phyloP scores from a whole-genome alignment of 2,329 filamentous ascomycete species.

The Fusarium sp. region DNA sequence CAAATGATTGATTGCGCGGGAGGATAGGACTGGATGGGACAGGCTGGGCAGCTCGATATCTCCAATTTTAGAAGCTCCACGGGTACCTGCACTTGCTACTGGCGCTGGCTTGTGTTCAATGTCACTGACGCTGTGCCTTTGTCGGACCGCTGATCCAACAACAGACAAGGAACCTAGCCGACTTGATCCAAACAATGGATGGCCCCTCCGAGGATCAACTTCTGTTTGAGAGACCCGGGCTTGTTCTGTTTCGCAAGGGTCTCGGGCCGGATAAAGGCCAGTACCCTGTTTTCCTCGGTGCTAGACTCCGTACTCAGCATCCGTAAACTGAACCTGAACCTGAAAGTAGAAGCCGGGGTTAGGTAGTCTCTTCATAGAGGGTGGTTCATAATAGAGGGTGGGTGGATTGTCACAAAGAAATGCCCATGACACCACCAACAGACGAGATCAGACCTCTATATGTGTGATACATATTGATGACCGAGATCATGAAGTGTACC shows the following conservation, averaged over 20 bases:
- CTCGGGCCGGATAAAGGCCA: conserved; percentile 32
- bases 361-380: not conserved
- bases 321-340: conserved; percentile 16
- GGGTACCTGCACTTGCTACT: conserved; percentile 23
- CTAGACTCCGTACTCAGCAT: conserved; percentile 8
- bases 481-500: not conserved
- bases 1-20: not conserved
- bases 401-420: not conserved
- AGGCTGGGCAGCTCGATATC: not conserved
- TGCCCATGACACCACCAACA: conserved; percentile 1
- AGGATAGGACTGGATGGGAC: not conserved
- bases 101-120: conserved; percentile 17
- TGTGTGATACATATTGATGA: conserved; percentile 5
- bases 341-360: not conserved
- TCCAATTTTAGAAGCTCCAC: conserved; percentile 24
- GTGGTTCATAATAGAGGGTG: not conserved
- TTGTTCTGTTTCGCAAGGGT: conserved; percentile 24
- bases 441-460: not conserved
- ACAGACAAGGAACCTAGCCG: not conserved
- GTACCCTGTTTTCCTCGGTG: conserved; percentile 20
- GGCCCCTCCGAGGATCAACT: conserved; percentile 10
- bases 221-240: conserved; percentile 5
- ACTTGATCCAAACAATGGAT: conserved; percentile 4
- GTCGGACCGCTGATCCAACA: conserved; percentile 9
- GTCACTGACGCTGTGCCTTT: not conserved